Evolutionary conservation across 2,329 filamentous ascomycete species (phyloP).

Genomic region (Fusarium annulatum): DNA sequence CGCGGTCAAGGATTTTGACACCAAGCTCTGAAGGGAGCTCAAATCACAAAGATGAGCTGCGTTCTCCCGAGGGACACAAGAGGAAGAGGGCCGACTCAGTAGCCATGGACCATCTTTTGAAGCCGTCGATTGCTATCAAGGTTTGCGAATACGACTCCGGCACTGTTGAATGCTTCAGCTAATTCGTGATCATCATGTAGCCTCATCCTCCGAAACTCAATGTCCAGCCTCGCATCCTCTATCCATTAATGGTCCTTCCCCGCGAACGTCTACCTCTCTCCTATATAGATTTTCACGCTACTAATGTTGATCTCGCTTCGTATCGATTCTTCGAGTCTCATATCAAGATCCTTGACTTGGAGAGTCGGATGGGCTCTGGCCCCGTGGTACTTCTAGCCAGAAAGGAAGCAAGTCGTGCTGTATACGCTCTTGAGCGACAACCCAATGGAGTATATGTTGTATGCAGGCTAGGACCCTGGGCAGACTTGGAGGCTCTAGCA

Average conservation of each 20-base stretch:
- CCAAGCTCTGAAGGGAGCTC: slow-evolving; percentile 54
- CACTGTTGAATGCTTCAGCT: slow-evolving; percentile 6
- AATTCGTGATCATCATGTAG: slow-evolving; percentile 49
- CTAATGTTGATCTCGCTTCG: slow-evolving; percentile 61
- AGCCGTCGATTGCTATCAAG: slow-evolving; percentile 63
- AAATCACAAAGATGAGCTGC: slow-evolving; percentile 49
- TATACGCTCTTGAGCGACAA: slow-evolving; percentile 76
- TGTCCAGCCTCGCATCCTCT: slow-evolving; percentile 64
- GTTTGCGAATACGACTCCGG: slow-evolving; percentile 47
- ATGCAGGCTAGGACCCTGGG: slow-evolving; percentile 75
- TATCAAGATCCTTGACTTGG: slow-evolving; percentile 72
- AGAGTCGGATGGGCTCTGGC: slow-evolving; percentile 66
- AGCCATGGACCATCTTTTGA: slow-evolving; percentile 64
- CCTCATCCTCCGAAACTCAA: slow-evolving; percentile 66
- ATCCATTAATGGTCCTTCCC: slow-evolving; percentile 71
- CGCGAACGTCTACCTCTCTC: slow-evolving; percentile 71
- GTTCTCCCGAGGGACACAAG: slow-evolving; percentile 47
- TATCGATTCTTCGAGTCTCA: slow-evolving; percentile 70
- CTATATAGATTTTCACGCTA: slow-evolving; percentile 66
- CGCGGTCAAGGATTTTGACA: slow-evolving; percentile 55
- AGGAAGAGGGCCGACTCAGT: slow-evolving; percentile 52
- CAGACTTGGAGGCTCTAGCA: slow-evolving; percentile 67
- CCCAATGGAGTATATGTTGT: slow-evolving; percentile 70
- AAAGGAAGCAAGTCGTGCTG: slow-evolving; percentile 62
- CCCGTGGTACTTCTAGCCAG: slow-evolving; percentile 71